Evolutionary conservation across 495 filamentous ascomycete genomes (phyloP), one percentile per base, ranked within the genome.

Genomic region (Aspergillus sclerotiicarbonarius): DNA sequence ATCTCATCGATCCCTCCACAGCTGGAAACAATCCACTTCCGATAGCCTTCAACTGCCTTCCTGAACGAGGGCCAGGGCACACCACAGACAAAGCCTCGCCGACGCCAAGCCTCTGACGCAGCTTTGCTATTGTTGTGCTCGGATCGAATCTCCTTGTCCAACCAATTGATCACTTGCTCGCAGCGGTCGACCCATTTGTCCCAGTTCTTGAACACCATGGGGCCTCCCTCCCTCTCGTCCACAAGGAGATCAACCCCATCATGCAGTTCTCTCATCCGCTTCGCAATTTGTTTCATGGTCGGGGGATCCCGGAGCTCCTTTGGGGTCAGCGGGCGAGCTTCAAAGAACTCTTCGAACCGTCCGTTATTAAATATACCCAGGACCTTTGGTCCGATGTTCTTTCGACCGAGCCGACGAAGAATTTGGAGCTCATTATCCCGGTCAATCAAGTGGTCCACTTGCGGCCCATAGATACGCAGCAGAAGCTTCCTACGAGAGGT

Each of bases 381-480:
- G n/a, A 99, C 76, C 19, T 90, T 85, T 12, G 94, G 94, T 5
- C 94, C 94, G 53, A 99, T 99, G 57, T 87, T 88, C 81, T 96
- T 94, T 33, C 88, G 83, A 12, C 90, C 90, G 15, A 99, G 83
- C 12, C 94, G 87, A 44, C 87, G 83, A 18, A 99, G 81, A 51
- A 98, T 94, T 49, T 85, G 84, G 30, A 99, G 76, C 72, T 99
- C 94, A 21, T 85, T 90, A 56, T 96, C 88, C 45, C 94, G 81
- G 70, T 99, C 92, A 61, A 99, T 98, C 30, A 99, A 79, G 72
- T 98, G 93, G 57, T 94, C 91, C 6, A 93, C 95, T 63, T 98
- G 91, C 6, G 94, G 92, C 0, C 94, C 95, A 65, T 99, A 99
- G 46, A 99, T 90, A 25, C 94, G 85, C 39, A 99, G 75, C 1